phyloP scores from a whole-genome alignment of 108 stramenopile genomes.

The Stephanodiscus triporus region DNA sequence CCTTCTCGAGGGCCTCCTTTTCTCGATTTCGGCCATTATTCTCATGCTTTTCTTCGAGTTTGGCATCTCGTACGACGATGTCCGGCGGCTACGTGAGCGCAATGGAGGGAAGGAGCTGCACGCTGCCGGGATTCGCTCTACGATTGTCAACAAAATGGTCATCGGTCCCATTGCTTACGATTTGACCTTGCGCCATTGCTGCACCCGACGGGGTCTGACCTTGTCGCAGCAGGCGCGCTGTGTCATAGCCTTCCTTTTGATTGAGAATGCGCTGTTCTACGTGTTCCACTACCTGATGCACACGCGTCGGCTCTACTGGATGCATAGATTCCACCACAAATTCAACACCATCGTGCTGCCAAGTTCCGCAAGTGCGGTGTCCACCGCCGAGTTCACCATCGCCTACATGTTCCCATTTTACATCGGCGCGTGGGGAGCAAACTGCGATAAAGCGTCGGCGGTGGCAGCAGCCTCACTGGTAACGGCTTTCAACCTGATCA shows the following conservation, averaged over 20 bases:
- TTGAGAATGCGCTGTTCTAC: constrained; percentile 39
- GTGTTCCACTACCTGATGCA: constrained; percentile 37
- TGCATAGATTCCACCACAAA: constrained; percentile 58
- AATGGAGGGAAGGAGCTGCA: constrained; percentile 44
- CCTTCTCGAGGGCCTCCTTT: constrained; percentile 33
- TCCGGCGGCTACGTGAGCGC: constrained; percentile 26
- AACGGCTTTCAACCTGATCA: constrained; percentile 46
- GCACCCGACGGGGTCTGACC: constrained; percentile 20
- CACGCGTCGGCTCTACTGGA: constrained; percentile 35
- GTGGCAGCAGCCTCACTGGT: constrained; percentile 37
- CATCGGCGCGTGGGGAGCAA: constrained; percentile 32
- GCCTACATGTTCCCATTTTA: constrained; percentile 66
- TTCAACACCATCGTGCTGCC: constrained; percentile 53
- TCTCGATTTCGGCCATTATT: constrained; percentile 22
- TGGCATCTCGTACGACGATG: constrained; percentile 18
- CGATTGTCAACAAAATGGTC: constrained; percentile 33
- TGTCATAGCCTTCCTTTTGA: constrained; percentile 26
- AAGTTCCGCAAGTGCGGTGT: constrained; percentile 57
- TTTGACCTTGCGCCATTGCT: constrained; percentile 33
- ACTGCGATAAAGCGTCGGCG: constrained; percentile 36
- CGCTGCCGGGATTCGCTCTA: constrained; percentile 29
- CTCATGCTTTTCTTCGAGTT: constrained; percentile 36
- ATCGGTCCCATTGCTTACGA: constrained; percentile 37
- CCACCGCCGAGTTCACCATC: constrained; percentile 41
- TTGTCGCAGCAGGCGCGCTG: constrained; percentile 18